These are phyloP conservation scores for Plantago lanceolata DNA, from an alignment of 305 asterid species.

Conservation along the genomic window DNA sequence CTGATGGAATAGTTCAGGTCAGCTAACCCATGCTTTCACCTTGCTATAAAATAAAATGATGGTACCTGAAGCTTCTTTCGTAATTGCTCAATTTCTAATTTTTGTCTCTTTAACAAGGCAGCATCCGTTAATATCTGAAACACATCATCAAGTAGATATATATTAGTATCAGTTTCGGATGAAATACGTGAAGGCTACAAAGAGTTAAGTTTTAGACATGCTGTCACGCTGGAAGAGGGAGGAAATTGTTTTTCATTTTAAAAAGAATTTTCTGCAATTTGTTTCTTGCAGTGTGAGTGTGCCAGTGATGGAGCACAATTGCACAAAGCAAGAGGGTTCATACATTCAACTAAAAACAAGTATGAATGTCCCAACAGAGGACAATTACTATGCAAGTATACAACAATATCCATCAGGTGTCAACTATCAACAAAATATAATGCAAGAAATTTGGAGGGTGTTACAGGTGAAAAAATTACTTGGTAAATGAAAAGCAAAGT, in stretches of 20 bases:
- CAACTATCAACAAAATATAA: not conserved
- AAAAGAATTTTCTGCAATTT: not conserved
- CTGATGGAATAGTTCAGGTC: conserved; percentile 32
- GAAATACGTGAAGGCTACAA: not conserved
- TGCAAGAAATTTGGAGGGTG: not conserved
- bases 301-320: conserved; percentile 1
- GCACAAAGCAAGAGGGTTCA: not conserved
- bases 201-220: not conserved
- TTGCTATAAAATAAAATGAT: conserved; percentile 14
- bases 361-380: not conserved
- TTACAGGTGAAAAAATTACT: not conserved
- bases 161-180: conserved; percentile 15
- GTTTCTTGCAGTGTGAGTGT: not conserved
- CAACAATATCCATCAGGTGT: not conserved
- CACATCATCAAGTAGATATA: conserved; percentile 23
- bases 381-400: not conserved
- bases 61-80: conserved; percentile 82
- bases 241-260: too few relatives aligned
- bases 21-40: conserved; percentile 4
- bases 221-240: not conserved
- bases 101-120: conserved; percentile 86
- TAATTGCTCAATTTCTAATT: conserved; percentile 81
- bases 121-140: conserved; percentile 87
- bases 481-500: not conserved
- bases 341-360: too few relatives aligned